Conservation (phyloP, 768 basidiomycete genomes). For the Lentinula boryana region DNA sequence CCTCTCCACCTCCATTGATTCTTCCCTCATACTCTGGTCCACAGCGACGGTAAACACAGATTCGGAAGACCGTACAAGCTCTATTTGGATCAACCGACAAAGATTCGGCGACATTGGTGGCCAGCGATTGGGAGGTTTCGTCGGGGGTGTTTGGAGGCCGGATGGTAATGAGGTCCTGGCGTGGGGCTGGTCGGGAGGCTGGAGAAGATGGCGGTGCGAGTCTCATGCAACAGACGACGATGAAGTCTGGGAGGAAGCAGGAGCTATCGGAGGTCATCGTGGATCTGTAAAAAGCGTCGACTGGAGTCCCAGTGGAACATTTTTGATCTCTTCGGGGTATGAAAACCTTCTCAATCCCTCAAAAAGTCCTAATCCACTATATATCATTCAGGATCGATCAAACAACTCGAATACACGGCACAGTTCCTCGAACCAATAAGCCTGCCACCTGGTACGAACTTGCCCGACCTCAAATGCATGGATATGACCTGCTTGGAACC, state of each 20-base stretch:
- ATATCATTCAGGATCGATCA: conserved; percentile 65
- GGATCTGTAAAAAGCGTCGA: conserved; percentile 72
- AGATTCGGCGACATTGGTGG: conserved; percentile 96
- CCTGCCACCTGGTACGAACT: conserved; percentile 73
- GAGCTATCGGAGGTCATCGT: conserved; percentile 83
- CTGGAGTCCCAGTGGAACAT: conserved; percentile 87
- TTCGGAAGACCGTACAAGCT: conserved; percentile 34
- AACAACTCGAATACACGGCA: conserved; percentile 84
- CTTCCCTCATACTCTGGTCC: conserved; percentile 93
- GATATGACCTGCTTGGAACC: conserved; percentile 84
- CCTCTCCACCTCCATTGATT: conserved; percentile 92
- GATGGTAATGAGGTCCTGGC: conserved; percentile 63
- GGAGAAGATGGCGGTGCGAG: conserved; percentile 75
- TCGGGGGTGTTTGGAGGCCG: conserved; percentile 79
- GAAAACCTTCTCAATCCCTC: conserved; percentile 12
- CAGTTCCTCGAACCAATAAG: conserved; percentile 23
- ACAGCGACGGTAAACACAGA: conserved; percentile 46
- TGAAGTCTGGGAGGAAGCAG: conserved; percentile 66
- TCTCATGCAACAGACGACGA: conserved; percentile 8
- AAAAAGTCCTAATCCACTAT: conserved; percentile 1
- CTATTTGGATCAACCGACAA: conserved; percentile 86
- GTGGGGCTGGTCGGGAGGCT: conserved; percentile 94
- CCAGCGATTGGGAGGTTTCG: conserved; percentile 85
- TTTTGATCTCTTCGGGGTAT: conserved; percentile 81
- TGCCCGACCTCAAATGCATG: conserved; percentile 91